Conservation (phyloP, 140 eudicot genomes). For the Eryngium alpinum region DNA sequence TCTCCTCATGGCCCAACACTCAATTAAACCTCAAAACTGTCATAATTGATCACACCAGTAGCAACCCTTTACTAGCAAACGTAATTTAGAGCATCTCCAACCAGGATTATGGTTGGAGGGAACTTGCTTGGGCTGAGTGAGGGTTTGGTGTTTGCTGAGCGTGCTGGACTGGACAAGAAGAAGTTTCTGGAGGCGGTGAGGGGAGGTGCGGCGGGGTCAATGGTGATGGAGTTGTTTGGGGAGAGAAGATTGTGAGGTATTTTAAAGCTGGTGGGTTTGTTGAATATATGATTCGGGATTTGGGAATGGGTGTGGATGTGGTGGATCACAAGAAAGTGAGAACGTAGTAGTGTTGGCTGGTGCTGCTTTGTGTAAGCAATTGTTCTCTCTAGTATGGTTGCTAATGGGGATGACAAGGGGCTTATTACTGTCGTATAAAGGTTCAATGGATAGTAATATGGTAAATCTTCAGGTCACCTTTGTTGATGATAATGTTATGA, state of each 20-base stretch:
- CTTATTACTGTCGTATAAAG: slow-evolving; percentile 65
- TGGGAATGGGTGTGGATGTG: slow-evolving; percentile 89
- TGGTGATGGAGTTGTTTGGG: slow-evolving; percentile 84
- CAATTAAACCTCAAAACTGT: slow-evolving; percentile 44
- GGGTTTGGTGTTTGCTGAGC: slow-evolving; percentile 80
- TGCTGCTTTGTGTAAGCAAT: slow-evolving; percentile 64
- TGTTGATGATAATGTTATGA: slow-evolving; percentile 75
- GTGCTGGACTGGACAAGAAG: slow-evolving; percentile 63
- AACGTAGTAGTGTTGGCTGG: slow-evolving; percentile 68
- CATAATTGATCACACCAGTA: slow-evolving; percentile 72
- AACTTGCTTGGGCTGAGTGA: slow-evolving; percentile 83
- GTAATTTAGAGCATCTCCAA: slow-evolving; percentile 55
- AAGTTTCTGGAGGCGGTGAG: slow-evolving; percentile 65
- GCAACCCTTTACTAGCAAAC: slow-evolving; percentile 58
- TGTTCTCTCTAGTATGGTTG: slow-evolving; percentile 79
- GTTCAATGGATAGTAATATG: slow-evolving; percentile 47
- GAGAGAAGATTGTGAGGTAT: slow-evolving; percentile 70
- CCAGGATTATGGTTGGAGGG: slow-evolving; percentile 82
- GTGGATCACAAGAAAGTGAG: slow-evolving; percentile 45
- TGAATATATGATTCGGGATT: slow-evolving; percentile 87
- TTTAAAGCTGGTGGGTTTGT: slow-evolving; percentile 86
- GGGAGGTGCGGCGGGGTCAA: slow-evolving; percentile 82
- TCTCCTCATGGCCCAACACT: no score
- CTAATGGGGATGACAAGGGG: slow-evolving; percentile 90
- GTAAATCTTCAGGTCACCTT: slow-evolving; percentile 35